phyloP scores from a whole-genome alignment of 169 alveolate species.

The Eimeria falciformis region DNA sequence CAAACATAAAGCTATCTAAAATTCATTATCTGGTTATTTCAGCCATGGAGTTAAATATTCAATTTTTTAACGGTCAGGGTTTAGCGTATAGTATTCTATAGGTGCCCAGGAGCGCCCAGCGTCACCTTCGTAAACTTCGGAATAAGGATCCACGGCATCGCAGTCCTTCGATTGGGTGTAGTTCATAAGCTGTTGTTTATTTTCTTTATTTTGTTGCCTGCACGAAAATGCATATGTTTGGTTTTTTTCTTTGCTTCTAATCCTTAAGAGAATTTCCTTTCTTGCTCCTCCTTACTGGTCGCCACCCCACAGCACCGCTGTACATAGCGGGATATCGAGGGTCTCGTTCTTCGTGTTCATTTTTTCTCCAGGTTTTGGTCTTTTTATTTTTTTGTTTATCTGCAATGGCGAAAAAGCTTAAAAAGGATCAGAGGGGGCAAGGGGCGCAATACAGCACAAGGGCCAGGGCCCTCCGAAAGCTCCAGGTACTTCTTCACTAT shows the following conservation, averaged over 20 bases:
- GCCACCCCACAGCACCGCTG: background rate
- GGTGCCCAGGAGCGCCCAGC: background rate
- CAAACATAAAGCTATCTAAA: too few species aligned
- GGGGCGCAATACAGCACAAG: conserved; percentile 94
- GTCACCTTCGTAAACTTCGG: background rate
- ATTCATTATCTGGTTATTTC: too few species aligned
- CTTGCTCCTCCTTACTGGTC: background rate
- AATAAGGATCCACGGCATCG: background rate
- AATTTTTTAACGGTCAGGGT: background rate
- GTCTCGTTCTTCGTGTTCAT: background rate
- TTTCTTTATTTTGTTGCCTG: too few species aligned
- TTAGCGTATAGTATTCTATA: background rate
- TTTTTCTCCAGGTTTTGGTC: background rate
- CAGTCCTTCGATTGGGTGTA: background rate
- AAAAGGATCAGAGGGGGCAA: conserved; percentile 92
- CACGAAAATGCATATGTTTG: too few species aligned
- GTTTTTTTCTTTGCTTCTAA: background rate
- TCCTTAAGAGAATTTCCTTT: background rate
- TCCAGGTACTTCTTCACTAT: conserved; percentile 80
- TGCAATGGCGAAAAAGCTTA: conserved; percentile 86
- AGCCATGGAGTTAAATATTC: too few species aligned
- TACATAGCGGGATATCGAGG: too few species aligned
- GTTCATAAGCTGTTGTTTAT: too few species aligned
- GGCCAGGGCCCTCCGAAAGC: conserved; percentile 92
- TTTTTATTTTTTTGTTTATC: conserved; percentile 37